phyloP scores from a whole-genome alignment of 1,284 basidiomycete genomes.

The Afroboletus lepidellus region DNA sequence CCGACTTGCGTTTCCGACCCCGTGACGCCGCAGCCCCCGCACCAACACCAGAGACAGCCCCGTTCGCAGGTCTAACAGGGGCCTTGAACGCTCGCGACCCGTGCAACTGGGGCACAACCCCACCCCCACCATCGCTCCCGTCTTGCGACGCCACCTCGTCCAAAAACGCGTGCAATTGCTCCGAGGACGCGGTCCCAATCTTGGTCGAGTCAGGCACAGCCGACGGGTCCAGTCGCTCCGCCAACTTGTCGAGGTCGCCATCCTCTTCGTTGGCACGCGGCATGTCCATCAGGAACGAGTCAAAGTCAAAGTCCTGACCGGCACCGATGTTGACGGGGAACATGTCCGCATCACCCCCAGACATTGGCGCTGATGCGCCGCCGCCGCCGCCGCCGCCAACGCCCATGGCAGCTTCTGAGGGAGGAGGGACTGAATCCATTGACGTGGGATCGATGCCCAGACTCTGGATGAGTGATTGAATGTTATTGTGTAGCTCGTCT shows the following conservation, averaged over 20 bases:
- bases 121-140: conserved; percentile 10
- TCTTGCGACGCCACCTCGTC: conserved; percentile 40
- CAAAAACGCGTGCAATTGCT: conserved; percentile 44
- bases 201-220: conserved; percentile 23
- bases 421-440: conserved; percentile 29
- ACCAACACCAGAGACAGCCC: neutral
- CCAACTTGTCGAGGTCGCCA: conserved; percentile 36
- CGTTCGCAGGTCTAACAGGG: neutral
- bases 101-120: neutral
- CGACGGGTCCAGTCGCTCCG: conserved; percentile 35
- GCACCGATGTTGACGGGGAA: conserved; percentile 14
- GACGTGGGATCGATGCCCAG: conserved; percentile 60
- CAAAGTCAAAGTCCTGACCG: conserved; percentile 46
- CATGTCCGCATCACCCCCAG: conserved; percentile 15
- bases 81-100: conserved; percentile 9
- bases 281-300: conserved; percentile 43
- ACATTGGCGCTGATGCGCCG: neutral
- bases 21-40: conserved; percentile 3
- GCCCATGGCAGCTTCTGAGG: conserved; percentile 5
- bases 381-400: conserved; percentile 8
- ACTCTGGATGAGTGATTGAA: conserved; percentile 71
- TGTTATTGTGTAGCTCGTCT: conserved; percentile 66
- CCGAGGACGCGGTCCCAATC: conserved; percentile 34
- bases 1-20: conserved; percentile 49
- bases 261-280: conserved; percentile 30